Base-by-base conservation (phyloP, 768 basidiomycete species). In the Mycena haematopus region DNA sequence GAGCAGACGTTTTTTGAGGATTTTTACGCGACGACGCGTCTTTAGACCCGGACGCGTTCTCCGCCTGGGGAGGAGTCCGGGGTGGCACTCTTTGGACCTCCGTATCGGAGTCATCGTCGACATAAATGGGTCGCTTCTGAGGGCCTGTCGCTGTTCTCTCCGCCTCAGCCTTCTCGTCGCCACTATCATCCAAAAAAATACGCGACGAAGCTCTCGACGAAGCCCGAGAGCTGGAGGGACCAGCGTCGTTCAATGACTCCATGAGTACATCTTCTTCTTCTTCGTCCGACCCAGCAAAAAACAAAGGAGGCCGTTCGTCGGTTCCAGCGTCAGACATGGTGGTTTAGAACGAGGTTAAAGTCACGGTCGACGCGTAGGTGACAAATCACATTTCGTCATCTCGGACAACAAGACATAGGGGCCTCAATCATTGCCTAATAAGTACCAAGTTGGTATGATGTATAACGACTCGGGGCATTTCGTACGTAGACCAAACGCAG, bases 251-350 rank as follows among this genome's bases (percentile, higher is more conserved):
- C 52, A 52, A 14, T 6, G n/a, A 59, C 58, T 56, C 65, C 65
- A 66, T 69, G 21, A 5, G 27, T 35, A 57, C 54, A 21, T 64
- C 65, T 7, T 69, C 77, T 9, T 77, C 78, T 49, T 86, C 80
- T 58, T 84, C 86, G 54, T 84, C 84, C 9, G 87, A 85, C 36
- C 80, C 81, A 38, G 85, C 83, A 72, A 91, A 90, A 70, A 91
- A 90, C 11, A 83, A 73, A 8, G 72, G 74, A 29, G 74, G 71
- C 21, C 79, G 78, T 31, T 79, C 75, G 22, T 76, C 33, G 45
- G 70, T 63, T 36, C 70, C 67, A 17, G 64, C 25, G 68, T 76
- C 72, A 44, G 73, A 68, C 68, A 76, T 74, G 47, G 44, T 22
- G 33, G 45, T 17, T 25, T 21, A 25, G 46, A n/a, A 10, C 21